Evolutionary conservation across 768 basidiomycete genomes (phyloP).

Genomic region (Clathrus columnatus): DNA sequence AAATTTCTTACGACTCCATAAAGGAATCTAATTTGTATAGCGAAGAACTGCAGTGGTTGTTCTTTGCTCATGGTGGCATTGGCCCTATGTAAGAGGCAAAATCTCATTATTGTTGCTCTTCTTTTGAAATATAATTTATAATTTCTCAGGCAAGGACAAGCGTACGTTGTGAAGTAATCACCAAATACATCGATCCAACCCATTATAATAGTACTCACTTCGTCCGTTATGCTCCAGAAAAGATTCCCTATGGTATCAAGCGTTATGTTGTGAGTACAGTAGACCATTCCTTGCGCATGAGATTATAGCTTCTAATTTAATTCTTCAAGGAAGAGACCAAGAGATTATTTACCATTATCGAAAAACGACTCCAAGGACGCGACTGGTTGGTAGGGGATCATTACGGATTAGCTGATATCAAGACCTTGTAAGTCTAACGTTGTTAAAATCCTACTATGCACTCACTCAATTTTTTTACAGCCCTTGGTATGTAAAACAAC

Average conservation of each 20-base stretch:
- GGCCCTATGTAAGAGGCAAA: constrained; percentile 70
- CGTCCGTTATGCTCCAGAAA: constrained; percentile 48
- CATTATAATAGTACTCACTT: constrained; percentile 58
- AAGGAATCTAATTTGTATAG: constrained; percentile 23
- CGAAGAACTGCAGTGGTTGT: constrained; percentile 30
- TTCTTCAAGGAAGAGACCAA: constrained; percentile 55
- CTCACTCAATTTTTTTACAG: not conserved
- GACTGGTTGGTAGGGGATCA: constrained; percentile 74
- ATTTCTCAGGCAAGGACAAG: constrained; percentile 7
- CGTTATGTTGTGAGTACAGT: constrained; percentile 29
- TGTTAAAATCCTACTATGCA: not conserved
- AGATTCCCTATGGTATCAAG: constrained; percentile 55
- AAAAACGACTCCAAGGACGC: constrained; percentile 59
- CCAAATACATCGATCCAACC: not conserved
- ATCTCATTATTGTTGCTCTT: not conserved
- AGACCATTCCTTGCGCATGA: not conserved
- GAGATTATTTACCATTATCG: constrained; percentile 72
- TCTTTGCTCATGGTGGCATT: constrained; percentile 55
- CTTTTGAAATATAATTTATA: not conserved
- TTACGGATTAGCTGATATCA: constrained; percentile 67
- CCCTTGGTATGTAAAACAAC: constrained; percentile 5
- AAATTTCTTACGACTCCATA: constrained; percentile 30
- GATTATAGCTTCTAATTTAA: not conserved
- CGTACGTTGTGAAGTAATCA: not conserved
- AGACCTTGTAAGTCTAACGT: constrained; percentile 38